Evolutionary conservation across 441 rosid species (phyloP).

Genomic region (Eruca vesicaria): DNA sequence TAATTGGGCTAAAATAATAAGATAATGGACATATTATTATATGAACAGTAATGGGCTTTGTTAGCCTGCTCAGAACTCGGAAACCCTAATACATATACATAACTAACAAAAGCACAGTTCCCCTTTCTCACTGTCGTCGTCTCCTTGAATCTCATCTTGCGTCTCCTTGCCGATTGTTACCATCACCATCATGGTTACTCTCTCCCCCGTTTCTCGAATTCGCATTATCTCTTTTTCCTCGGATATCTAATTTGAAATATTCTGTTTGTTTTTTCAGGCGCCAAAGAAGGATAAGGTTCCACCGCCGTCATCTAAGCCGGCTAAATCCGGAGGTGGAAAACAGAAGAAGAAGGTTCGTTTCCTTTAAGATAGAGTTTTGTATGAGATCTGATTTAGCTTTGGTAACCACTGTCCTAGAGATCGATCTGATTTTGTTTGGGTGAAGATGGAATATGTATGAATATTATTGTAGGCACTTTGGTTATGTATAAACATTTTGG

Average conservation of each 20-base stretch:
- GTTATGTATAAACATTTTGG: not conserved
- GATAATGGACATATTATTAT: not conserved
- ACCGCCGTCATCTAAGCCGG: constrained; percentile 75
- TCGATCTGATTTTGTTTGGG: not conserved
- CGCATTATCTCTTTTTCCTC: not conserved
- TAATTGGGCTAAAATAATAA: not conserved
- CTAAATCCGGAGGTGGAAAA: constrained; percentile 75
- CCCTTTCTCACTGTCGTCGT: not conserved
- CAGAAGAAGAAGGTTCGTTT: constrained; percentile 70
- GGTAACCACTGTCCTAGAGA: not conserved
- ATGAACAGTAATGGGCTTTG: constrained; percentile 10
- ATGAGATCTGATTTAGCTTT: not conserved
- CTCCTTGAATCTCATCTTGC: not conserved
- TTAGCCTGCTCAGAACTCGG: constrained; percentile 17
- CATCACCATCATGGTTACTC: constrained; percentile 18
- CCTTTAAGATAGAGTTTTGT: not conserved
- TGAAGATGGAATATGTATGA: not conserved
- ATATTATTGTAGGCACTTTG: not conserved
- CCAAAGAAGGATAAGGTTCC: constrained; percentile 79
- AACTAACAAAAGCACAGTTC: not conserved
- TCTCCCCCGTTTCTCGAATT: not conserved
- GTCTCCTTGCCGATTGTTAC: not conserved
- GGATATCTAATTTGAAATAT: not conserved
- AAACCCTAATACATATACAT: constrained; percentile 29
- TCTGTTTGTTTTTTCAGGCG: constrained; percentile 38